Percentiles rank a stretch among this genome's conserved stretches.
phyloP scores from a whole-genome alignment of 2,329 filamentous ascomycete species.

The Penicillium sumatraense region DNA sequence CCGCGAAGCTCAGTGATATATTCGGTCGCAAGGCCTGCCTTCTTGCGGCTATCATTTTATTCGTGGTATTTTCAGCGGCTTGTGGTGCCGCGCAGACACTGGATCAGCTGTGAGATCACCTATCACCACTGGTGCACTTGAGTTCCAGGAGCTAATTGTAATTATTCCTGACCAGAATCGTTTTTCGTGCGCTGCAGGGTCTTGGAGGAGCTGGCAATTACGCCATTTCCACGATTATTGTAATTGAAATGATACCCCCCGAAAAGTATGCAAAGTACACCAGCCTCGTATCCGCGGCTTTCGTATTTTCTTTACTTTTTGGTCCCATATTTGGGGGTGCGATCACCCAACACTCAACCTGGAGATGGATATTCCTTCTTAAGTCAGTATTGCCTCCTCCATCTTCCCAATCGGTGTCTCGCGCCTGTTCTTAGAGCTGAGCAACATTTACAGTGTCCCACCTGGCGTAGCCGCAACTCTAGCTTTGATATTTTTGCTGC shows the following conservation, averaged over 20 bases:
- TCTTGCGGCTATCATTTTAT: neutral
- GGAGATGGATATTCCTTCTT: slow-evolving; percentile 18
- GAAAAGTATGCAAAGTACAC: slow-evolving; percentile 11
- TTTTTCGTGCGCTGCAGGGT: slow-evolving; percentile 17
- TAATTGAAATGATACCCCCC: slow-evolving; percentile 13
- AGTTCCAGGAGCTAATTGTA: neutral
- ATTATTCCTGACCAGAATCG: slow-evolving; percentile 9
- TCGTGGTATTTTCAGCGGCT: neutral
- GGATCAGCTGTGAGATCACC: slow-evolving; percentile 3
- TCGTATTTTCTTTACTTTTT: slow-evolving; percentile 8
- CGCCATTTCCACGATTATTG: slow-evolving; percentile 13
- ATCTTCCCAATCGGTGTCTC: neutral
- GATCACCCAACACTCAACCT: slow-evolving; percentile 13
- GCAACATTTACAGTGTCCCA: neutral
- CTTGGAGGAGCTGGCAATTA: slow-evolving; percentile 16
- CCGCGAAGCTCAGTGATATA: slow-evolving; percentile 2
- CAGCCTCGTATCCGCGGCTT: slow-evolving; percentile 1
- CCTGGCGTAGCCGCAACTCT: neutral
- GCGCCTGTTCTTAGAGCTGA: neutral
- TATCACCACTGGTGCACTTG: neutral
- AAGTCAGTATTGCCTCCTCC: slow-evolving; percentile 5
- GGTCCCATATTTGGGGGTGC: slow-evolving; percentile 13
- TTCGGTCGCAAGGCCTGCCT: slow-evolving; percentile 1
- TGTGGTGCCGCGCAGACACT: slow-evolving; percentile 5
- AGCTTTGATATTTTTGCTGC: slow-evolving; percentile 1